These are phyloP conservation scores for Pseudocercospora pini-densiflorae DNA, from an alignment of 2,329 filamentous ascomycete genomes.

Conservation along the genomic window DNA sequence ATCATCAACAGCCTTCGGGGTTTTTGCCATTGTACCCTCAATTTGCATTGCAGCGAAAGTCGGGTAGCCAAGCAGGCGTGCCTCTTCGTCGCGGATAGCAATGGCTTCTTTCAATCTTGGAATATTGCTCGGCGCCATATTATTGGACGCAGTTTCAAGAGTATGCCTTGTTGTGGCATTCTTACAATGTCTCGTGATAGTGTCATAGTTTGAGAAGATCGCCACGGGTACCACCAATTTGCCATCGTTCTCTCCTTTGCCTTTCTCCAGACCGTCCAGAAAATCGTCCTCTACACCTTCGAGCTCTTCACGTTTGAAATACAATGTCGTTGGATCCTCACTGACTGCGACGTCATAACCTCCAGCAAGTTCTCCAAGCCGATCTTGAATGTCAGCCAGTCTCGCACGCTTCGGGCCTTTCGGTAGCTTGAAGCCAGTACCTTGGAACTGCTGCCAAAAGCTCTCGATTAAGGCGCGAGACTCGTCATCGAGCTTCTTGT, in stretches of 20 bases:
- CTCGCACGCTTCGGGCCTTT: constrained; percentile 70
- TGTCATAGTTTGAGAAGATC: constrained; percentile 71
- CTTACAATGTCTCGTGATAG: constrained; percentile 73
- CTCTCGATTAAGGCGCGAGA: constrained; percentile 71
- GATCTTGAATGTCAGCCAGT: constrained; percentile 82
- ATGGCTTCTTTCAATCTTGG: constrained; percentile 73
- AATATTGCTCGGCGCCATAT: constrained; percentile 75
- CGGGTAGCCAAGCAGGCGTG: constrained; percentile 74
- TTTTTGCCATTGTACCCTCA: constrained; percentile 83
- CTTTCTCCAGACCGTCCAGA: constrained; percentile 67
- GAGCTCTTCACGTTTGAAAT: constrained; percentile 74
- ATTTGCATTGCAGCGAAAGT: constrained; percentile 76
- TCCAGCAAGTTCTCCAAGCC: constrained; percentile 71
- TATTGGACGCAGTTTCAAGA: constrained; percentile 73
- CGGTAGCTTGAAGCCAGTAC: constrained; percentile 72
- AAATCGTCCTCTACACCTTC: constrained; percentile 76
- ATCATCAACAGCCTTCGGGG: constrained; percentile 67
- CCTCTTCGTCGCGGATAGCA: constrained; percentile 73
- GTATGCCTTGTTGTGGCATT: constrained; percentile 68
- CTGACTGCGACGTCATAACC: constrained; percentile 76
- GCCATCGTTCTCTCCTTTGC: constrained; percentile 71
- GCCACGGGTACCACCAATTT: constrained; percentile 71
- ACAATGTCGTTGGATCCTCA: constrained; percentile 76
- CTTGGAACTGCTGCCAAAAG: constrained; percentile 73
- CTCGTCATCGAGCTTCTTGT: constrained; percentile 66